These are phyloP conservation scores for Jaltomata sinuosa DNA, from an alignment of 257 asterid species.

Conservation along the genomic window DNA sequence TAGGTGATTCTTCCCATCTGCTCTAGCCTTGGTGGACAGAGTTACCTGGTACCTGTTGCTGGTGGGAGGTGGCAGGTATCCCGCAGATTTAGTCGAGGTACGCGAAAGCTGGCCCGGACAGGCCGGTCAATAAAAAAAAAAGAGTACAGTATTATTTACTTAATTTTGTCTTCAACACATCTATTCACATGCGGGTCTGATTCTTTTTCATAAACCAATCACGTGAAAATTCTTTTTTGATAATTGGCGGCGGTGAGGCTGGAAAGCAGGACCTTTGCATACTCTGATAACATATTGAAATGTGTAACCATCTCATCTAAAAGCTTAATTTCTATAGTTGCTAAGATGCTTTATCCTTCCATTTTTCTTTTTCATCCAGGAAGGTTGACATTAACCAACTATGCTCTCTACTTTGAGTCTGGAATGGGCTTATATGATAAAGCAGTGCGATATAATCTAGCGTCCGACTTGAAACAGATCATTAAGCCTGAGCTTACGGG, in stretches of 20 bases:
- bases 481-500: constrained; percentile 91
- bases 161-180: not conserved
- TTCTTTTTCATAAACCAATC: not conserved
- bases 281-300: not conserved
- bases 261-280: not conserved
- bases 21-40: no score
- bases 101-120: no score
- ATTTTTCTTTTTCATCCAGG: constrained; percentile 35
- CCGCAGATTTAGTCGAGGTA: no score
- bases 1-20: no score
- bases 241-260: not conserved
- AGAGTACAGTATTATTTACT: not conserved
- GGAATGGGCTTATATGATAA: constrained; percentile 87
- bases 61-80: no score
- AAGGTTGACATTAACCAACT: constrained; percentile 76
- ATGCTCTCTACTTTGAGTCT: constrained; percentile 78
- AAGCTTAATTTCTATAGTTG: not conserved
- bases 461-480: constrained; percentile 62
- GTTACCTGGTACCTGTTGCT: no score
- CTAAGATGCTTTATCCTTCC: not conserved
- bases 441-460: constrained; percentile 80
- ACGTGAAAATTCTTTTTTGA: not conserved
- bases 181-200: not conserved
- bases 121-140: no score
- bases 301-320: not conserved